Percentiles rank a stretch among this genome's conserved stretches.
Evolutionary conservation across 2,329 filamentous ascomycete genomes (phyloP).

Genomic region (Fusarium falciforme): DNA sequence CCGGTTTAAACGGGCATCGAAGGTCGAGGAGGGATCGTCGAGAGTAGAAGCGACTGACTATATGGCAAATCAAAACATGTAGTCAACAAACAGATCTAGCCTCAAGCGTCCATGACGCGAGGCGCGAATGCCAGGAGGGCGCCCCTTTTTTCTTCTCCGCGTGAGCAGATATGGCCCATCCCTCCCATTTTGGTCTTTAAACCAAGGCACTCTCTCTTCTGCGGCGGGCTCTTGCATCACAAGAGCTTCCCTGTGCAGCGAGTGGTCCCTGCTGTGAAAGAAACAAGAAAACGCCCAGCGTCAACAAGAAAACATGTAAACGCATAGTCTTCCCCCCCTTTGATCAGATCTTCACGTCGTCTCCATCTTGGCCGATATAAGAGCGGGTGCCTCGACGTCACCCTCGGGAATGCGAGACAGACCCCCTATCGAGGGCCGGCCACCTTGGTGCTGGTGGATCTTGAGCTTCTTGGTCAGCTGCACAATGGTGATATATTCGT

Average conservation of each 20-base stretch:
- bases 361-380: constrained; percentile 46
- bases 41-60: background rate
- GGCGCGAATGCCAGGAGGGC: background rate
- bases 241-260: background rate
- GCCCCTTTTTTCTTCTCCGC: constrained; percentile 8
- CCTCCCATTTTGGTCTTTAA: background rate
- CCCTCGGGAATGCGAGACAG: constrained; percentile 68
- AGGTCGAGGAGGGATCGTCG: background rate
- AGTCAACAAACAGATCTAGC: constrained; percentile 7
- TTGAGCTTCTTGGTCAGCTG: constrained; percentile 89
- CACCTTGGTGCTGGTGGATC: constrained; percentile 65
- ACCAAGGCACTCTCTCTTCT: constrained; percentile 7
- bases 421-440: constrained; percentile 56
- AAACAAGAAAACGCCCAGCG: constrained; percentile 26
- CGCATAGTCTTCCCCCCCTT: background rate
- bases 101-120: background rate
- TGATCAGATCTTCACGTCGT: constrained; percentile 35
- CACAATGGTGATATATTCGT: constrained; percentile 81
- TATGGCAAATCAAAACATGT: background rate
- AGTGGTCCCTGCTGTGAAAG: constrained; percentile 2
- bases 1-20: background rate
- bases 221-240: background rate
- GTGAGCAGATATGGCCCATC: constrained; percentile 18
- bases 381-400: constrained; percentile 60
- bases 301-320: constrained; percentile 20